Evolutionary conservation across 1,284 basidiomycete species (phyloP), one percentile per base, ranked within the genome.

Genomic region (Xanthoconium separans): DNA sequence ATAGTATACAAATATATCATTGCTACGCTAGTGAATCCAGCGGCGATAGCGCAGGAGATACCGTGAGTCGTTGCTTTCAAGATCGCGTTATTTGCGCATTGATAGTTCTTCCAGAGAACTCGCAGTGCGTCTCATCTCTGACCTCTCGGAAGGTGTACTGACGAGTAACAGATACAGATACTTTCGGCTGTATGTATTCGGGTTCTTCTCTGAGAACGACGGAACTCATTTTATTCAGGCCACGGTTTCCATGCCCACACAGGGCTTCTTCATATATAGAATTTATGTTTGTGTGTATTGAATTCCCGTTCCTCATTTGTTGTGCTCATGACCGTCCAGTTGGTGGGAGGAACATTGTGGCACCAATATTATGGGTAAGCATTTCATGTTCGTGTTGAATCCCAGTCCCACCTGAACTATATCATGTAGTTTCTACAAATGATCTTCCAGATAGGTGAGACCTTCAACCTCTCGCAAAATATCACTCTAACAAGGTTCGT

Each of bases 291-390:
- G 36, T 37, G 9, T 10, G 36, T n/a, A 36, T 37, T 1, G 9
- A 18, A 6, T 16, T 37, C n/a, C 16, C 4, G 10, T 31, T 11
- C 31, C 31, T 11, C 31, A 31, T 13, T 31, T 3, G 31, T 3
- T 31, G 31, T 31, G 31, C 10, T 31, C 13, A 37, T 11, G 10
- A 31, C 31, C 10, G 3, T 31, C 4, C 31, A 33, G 31, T 33
- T 33, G 31, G 36, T 37, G 39, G 49, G 13, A 60, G 44, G 29
- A 53, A 43, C 10, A 34, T 61, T 1, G 2, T 50, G 9, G 22
- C 6, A 1, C 50, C 47, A 11, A 2, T 59, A 6, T 10, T 50
- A 37, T 58, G 55, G 55, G 59, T 59, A 47, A n/a, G 49, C 2
- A 2, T 10, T 47, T 8, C 9, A 6, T 9, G 13, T n/a, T 11